Evolutionary conservation across 768 basidiomycete species (phyloP).

Genomic region (Psilocybe cyanescens): DNA sequence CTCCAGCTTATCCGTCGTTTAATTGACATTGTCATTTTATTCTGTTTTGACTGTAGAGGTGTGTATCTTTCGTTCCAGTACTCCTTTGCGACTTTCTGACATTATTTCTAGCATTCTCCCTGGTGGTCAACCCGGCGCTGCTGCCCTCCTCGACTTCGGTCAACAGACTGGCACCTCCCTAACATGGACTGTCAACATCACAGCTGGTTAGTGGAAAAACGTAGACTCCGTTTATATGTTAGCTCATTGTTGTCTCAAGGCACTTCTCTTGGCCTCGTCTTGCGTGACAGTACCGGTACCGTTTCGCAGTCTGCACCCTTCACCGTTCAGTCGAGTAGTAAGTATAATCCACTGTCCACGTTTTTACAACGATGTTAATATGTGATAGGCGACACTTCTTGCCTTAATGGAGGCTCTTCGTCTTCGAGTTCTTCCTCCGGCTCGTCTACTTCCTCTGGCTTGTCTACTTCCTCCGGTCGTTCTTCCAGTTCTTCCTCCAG

Average conservation of each 20-base stretch:
- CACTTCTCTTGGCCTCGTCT: slow-evolving; percentile 55
- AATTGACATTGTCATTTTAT: not conserved
- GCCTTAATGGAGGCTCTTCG: slow-evolving; percentile 11
- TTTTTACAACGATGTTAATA: not conserved
- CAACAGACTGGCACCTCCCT: slow-evolving; percentile 38
- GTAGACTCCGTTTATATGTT: not conserved
- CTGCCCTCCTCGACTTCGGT: slow-evolving; percentile 51
- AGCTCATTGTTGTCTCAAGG: slow-evolving; percentile 32
- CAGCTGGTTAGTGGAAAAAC: slow-evolving; percentile 39
- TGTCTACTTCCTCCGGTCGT: slow-evolving; percentile 16
- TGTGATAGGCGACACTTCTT: slow-evolving; percentile 13
- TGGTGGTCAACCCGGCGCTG: slow-evolving; percentile 46
- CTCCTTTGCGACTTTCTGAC: not conserved
- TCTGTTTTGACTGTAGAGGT: slow-evolving; percentile 40
- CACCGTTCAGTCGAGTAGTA: slow-evolving; percentile 52
- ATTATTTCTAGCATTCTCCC: slow-evolving; percentile 51
- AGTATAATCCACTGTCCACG: slow-evolving; percentile 23
- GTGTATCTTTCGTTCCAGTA: slow-evolving; percentile 5
- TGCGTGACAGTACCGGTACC: slow-evolving; percentile 65
- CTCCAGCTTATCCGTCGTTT: not conserved
- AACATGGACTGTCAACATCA: slow-evolving; percentile 60
- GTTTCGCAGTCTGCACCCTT: slow-evolving; percentile 55
- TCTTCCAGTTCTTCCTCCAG: slow-evolving; percentile 19
- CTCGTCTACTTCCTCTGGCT: slow-evolving; percentile 31
- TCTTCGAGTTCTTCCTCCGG: slow-evolving; percentile 22